Conservation (phyloP, 2,329 filamentous ascomycete genomes). For the Cyclaneusma minus region DNA sequence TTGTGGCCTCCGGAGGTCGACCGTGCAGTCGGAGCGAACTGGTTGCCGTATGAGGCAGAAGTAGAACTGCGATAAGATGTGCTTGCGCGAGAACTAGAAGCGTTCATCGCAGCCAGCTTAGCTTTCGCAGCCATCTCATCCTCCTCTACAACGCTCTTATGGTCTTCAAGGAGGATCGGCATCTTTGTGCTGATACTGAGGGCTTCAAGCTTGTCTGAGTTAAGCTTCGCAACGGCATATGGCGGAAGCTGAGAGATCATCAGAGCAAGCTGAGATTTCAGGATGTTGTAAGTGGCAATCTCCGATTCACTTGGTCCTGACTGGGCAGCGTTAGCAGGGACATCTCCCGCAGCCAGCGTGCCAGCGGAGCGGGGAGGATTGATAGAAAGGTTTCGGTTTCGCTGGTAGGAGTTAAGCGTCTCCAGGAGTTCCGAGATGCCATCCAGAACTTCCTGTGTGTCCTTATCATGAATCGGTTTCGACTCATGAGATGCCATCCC, state of each 20-base stretch:
- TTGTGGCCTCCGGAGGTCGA: slow-evolving; percentile 5
- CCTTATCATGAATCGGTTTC: slow-evolving; percentile 39
- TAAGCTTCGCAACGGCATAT: slow-evolving; percentile 39
- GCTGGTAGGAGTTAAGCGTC: slow-evolving; percentile 63
- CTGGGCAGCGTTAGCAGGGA: slow-evolving; percentile 39
- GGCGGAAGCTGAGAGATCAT: slow-evolving; percentile 36
- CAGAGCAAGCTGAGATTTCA: slow-evolving; percentile 33
- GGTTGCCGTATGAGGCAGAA: slow-evolving; percentile 16
- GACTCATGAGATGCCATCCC: slow-evolving; percentile 23
- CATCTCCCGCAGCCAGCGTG: slow-evolving; percentile 50
- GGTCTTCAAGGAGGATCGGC: slow-evolving; percentile 28
- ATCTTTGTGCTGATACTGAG: slow-evolving; percentile 36
- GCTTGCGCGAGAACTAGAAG: slow-evolving; percentile 9
- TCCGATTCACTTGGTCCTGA: slow-evolving; percentile 45
- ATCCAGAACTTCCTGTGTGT: slow-evolving; percentile 52
- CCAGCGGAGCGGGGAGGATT: slow-evolving; percentile 43
- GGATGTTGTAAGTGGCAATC: slow-evolving; percentile 32
- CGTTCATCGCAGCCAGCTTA: slow-evolving; percentile 9
- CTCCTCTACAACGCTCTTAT: slow-evolving; percentile 37
- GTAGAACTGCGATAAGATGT: slow-evolving; percentile 11
- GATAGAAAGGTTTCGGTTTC: slow-evolving; percentile 58
- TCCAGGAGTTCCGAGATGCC: slow-evolving; percentile 65
- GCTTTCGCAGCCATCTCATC: slow-evolving; percentile 23
- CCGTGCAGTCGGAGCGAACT: slow-evolving; percentile 14
- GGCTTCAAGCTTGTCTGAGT: slow-evolving; percentile 36